These are phyloP conservation scores for Apiospora pterosperma DNA, from an alignment of 2,329 filamentous ascomycete genomes.

Conservation along the genomic window DNA sequence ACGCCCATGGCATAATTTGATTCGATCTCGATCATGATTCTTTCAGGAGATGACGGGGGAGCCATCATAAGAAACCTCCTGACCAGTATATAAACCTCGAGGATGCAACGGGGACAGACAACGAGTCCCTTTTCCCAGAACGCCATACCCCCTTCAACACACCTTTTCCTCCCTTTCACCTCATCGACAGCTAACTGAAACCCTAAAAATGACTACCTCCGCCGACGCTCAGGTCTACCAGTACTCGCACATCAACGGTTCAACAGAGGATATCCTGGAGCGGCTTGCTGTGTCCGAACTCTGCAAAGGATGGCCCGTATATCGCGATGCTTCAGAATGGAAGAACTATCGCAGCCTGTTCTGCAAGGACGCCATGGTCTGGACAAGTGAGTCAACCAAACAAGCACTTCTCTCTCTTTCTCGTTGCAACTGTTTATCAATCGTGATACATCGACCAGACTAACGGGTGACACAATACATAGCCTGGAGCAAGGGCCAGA, in stretches of 20 bases:
- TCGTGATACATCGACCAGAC: too few relatives aligned
- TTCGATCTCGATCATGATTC: background rate
- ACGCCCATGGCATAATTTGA: background rate
- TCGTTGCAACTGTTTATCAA: background rate
- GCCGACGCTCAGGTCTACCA: slow-evolving; percentile 25
- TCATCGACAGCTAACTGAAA: background rate
- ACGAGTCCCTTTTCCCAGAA: too few relatives aligned
- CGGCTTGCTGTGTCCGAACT: slow-evolving; percentile 45
- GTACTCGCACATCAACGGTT: slow-evolving; percentile 45
- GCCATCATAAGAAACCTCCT: background rate
- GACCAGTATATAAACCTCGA: background rate
- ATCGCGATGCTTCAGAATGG: slow-evolving; percentile 51
- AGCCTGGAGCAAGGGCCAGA: slow-evolving; percentile 44
- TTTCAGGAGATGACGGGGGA: background rate
- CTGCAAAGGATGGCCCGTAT: slow-evolving; percentile 53
- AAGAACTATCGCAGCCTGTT: slow-evolving; percentile 48
- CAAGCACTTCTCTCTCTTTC: background rate
- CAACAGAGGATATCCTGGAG: slow-evolving; percentile 35
- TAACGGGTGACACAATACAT: too few relatives aligned
- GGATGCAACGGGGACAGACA: background rate
- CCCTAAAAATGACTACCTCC: slow-evolving; percentile 26
- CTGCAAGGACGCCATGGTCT: slow-evolving; percentile 42
- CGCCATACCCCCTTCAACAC: background rate
- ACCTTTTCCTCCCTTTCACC: background rate
- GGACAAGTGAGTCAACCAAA: slow-evolving; percentile 47